Evolutionary conservation across 108 stramenopile genomes (phyloP).

Genomic region (Schizochytrium sp.): DNA sequence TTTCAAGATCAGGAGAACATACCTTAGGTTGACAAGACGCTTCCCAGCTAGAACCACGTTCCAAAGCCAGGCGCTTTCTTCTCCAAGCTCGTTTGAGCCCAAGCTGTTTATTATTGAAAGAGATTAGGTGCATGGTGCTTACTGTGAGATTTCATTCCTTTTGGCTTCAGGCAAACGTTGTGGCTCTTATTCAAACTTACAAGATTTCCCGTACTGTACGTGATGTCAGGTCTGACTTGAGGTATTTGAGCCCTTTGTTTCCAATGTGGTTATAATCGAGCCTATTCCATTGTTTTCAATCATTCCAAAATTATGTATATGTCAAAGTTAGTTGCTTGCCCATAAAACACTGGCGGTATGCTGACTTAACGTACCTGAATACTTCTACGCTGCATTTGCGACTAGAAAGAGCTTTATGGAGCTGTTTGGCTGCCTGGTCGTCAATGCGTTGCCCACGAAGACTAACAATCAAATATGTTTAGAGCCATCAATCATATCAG

Average conservation of each 20-base stretch:
- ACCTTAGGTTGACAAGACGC: not conserved
- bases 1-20: not conserved
- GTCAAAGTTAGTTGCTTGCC: too few species aligned
- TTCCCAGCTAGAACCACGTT: not conserved
- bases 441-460: not conserved
- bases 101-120: not conserved
- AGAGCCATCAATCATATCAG: too few species aligned
- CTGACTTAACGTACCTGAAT: not conserved
- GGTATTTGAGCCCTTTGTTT: not conserved
- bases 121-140: too few species aligned
- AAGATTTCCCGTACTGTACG: not conserved
- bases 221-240: not conserved
- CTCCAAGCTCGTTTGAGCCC: constrained; percentile 5
- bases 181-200: not conserved
- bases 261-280: constrained; percentile 8
- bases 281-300: not conserved
- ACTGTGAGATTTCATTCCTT: too few species aligned
- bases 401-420: not conserved
- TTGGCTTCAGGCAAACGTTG: too few species aligned
- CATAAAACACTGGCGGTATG: too few species aligned
- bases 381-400: not conserved
- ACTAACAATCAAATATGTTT: not conserved
- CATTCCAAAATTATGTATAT: too few species aligned
- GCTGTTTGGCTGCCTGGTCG: not conserved
- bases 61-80: not conserved